phyloP scores from a whole-genome alignment of 768 basidiomycete genomes.

The Leccinum subtestaceum region DNA sequence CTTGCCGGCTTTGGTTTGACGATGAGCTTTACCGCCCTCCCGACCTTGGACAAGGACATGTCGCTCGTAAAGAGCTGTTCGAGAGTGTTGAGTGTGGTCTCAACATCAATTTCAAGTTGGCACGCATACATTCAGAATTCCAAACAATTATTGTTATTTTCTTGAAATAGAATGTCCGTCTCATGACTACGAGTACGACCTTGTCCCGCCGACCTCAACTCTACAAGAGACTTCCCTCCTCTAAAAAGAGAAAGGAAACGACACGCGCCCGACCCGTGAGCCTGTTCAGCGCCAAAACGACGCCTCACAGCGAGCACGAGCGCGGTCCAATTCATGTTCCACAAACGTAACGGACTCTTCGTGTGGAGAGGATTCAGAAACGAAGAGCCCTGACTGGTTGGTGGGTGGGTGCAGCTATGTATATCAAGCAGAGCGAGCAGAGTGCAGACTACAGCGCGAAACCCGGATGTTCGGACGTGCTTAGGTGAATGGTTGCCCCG shows the following conservation, averaged over 20 bases:
- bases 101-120: not conserved
- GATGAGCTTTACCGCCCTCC: constrained; percentile 21
- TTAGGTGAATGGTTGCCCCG: not conserved
- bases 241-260: constrained; percentile 24
- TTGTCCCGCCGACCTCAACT: constrained; percentile 50
- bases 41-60: constrained; percentile 15
- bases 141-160: constrained; percentile 5
- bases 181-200: constrained; percentile 61
- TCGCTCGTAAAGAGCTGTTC: not conserved
- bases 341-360: constrained; percentile 72
- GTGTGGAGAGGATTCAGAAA: constrained; percentile 32
- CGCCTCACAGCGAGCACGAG: constrained; percentile 41
- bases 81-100: not conserved
- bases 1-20: constrained; percentile 31
- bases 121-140: constrained; percentile 7
- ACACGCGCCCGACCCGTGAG: constrained; percentile 38
- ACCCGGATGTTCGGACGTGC: not conserved
- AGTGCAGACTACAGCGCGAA: not conserved
- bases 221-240: constrained; percentile 44
- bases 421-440: not conserved
- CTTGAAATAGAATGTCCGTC: constrained; percentile 45
- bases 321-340: constrained; percentile 50
- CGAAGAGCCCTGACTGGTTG: constrained; percentile 66
- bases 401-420: constrained; percentile 20
- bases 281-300: constrained; percentile 59